Evolutionary conservation across 345 rosid species (phyloP).

Genomic region (Linum usitatissimum): DNA sequence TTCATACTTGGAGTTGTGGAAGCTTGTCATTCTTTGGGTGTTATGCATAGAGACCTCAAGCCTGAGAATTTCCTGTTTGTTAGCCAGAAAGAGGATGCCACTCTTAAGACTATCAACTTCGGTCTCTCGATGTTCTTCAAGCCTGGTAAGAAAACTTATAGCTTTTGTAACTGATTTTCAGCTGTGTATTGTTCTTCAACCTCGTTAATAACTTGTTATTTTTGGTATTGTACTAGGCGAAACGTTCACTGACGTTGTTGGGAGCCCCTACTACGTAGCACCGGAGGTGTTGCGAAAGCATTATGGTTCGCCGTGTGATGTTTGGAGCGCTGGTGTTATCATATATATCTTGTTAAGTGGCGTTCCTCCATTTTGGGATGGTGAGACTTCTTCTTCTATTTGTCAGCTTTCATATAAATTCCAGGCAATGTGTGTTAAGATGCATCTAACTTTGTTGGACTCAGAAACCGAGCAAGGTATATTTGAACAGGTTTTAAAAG

Average conservation of each 20-base stretch:
- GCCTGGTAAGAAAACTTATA: neutral
- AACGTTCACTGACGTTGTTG: neutral
- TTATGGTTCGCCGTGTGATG: neutral
- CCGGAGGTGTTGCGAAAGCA: neutral
- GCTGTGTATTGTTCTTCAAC: too few relatives aligned
- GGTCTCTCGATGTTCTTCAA: neutral
- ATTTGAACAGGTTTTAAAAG: neutral
- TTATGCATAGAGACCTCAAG: neutral
- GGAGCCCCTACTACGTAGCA: conserved; percentile 1
- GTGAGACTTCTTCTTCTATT: neutral
- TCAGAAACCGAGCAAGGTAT: neutral
- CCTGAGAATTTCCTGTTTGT: neutral
- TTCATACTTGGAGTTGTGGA: neutral
- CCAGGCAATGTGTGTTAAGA: neutral
- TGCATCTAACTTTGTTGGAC: neutral
- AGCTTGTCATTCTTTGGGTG: neutral
- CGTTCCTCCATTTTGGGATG: neutral
- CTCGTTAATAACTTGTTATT: neutral
- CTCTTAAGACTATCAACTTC: neutral
- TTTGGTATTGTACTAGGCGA: neutral
- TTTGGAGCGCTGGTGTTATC: neutral
- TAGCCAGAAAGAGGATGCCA: neutral
- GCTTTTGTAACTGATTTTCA: neutral
- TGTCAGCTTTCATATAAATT: neutral
- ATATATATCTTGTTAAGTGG: neutral